phyloP scores from a whole-genome alignment of 768 basidiomycete genomes.

The Daedaleopsis sinensis region DNA sequence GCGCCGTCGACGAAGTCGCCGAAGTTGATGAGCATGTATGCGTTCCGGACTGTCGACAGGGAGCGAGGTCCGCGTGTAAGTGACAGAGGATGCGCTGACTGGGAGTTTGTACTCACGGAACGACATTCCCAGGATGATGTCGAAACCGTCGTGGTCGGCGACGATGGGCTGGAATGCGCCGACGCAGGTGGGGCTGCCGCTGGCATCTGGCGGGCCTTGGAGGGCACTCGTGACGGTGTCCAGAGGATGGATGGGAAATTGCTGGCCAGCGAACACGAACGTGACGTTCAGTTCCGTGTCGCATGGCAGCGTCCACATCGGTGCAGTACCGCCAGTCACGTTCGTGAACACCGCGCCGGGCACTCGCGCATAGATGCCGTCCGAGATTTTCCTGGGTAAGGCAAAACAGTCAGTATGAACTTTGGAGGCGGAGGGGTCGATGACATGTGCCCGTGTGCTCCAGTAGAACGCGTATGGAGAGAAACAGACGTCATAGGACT shows the following conservation, averaged over 20 bases:
- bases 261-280: slow-evolving; percentile 33
- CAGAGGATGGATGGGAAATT: slow-evolving; percentile 37
- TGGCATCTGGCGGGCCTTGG: slow-evolving; percentile 22
- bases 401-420: not conserved
- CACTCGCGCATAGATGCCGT: slow-evolving; percentile 36
- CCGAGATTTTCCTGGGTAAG: slow-evolving; percentile 39
- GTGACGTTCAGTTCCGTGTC: slow-evolving; percentile 34
- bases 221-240: slow-evolving; percentile 31
- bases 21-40: slow-evolving; percentile 39
- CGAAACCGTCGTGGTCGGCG: slow-evolving; percentile 24
- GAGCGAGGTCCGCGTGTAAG: not conserved
- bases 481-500: too few species aligned
- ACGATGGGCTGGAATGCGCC: slow-evolving; percentile 40
- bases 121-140: slow-evolving; percentile 40
- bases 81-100: not conserved
- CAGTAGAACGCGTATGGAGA: too few species aligned
- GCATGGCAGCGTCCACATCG: slow-evolving; percentile 38
- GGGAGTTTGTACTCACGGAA: slow-evolving; percentile 34
- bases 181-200: slow-evolving; percentile 34
- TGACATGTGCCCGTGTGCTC: too few species aligned
- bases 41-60: slow-evolving; percentile 36
- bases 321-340: slow-evolving; percentile 20
- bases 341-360: slow-evolving; percentile 32
- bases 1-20: slow-evolving; percentile 39
- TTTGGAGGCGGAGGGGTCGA: too few species aligned